These are phyloP conservation scores for Rostrohypoxylon terebratum DNA, from an alignment of 495 filamentous ascomycete species.

Conservation along the genomic window DNA sequence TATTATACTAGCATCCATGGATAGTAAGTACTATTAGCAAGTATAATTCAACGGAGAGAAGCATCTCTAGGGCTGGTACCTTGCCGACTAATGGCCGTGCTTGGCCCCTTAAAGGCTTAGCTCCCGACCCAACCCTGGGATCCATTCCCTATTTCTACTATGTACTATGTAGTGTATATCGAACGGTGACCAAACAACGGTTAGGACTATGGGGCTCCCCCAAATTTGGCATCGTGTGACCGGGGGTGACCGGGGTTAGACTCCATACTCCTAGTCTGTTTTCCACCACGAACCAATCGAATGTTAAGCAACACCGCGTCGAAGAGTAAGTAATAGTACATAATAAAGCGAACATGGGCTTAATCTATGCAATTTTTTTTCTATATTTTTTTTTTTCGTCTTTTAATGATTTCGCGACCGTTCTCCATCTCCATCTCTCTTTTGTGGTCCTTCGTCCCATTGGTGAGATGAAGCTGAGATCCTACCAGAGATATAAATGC, in stretches of 20 bases:
- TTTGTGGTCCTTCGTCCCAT: conserved; percentile 28
- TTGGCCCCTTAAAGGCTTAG: conserved; percentile 1
- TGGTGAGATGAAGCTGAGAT: conserved; percentile 23
- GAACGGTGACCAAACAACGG: neutral
- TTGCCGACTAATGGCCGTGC: neutral
- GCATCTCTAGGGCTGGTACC: neutral
- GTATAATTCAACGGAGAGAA: no score
- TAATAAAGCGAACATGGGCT: conserved; percentile 25
- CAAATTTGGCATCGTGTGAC: conserved; percentile 6
- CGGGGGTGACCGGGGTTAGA: neutral
- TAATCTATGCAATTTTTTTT: conserved; percentile 22
- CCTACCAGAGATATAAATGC: conserved; percentile 9
- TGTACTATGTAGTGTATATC: no score
- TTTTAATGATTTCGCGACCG: neutral
- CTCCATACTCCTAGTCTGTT: neutral
- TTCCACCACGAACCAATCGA: conserved; percentile 31
- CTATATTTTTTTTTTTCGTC: neutral
- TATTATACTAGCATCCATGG: no score
- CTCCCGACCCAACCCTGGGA: conserved; percentile 2
- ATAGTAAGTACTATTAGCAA: no score
- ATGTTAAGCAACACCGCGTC: conserved; percentile 40
- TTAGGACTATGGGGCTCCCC: neutral
- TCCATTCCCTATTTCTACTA: neutral
- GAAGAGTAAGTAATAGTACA: no score
- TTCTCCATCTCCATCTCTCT: conserved; percentile 25